Evolutionary conservation across 352 stramenopile species (phyloP), one percentile per base, ranked within the genome.

Genomic region (Globisporangium spinosum): DNA sequence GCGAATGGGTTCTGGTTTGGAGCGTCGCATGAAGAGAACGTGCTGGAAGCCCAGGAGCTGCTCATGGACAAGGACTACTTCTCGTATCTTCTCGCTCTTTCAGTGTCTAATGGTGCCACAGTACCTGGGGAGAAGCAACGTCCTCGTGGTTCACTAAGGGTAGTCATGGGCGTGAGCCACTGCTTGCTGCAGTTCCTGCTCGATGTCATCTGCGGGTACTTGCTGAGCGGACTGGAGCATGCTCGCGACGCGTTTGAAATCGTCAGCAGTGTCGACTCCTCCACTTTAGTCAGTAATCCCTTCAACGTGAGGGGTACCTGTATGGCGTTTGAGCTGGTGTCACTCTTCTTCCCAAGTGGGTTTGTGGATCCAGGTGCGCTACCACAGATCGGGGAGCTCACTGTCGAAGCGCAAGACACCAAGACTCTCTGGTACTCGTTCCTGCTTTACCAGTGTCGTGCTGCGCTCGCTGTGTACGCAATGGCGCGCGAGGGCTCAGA

Each of bases 201-300:
- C 1, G 82, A 91, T 32, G 49, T 79, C 20, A 73, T 85, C 60
- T 80, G 67, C 35, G 68, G 69, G 22, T 90, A 80, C 47, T 74
- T 90, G 22, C 70, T 91, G 47, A 85, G 80, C 49, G 82, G 73
- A 43, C 63, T 91, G 0, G 82, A 91, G 49, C 74, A 78, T 17
- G 25, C 85, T 35, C 71, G 62, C 8, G 75, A 74, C n/a, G 51
- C 55, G 1, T 71, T 77, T 2, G 34, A 67, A 20, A 22, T 38
- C 63, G 27, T 56, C 70, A 53, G 49, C 9, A 57, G 27, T 27
- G 10, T 29, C 1, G 35, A 27, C n/a, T 61, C 3, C 6, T 49
- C 17, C 15, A 13, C 43, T 51, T 12, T 20, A 23, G 17, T 6
- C 7, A n/a, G 27, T 12, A 29, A 27, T 13, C 10, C 32, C 29